A percentile compares a stretch with the other conserved stretches of the same genome.
These are phyloP conservation scores for Ogataea pignaliae DNA, from an alignment of 805 yeast genomes.

Conservation along the genomic window DNA sequence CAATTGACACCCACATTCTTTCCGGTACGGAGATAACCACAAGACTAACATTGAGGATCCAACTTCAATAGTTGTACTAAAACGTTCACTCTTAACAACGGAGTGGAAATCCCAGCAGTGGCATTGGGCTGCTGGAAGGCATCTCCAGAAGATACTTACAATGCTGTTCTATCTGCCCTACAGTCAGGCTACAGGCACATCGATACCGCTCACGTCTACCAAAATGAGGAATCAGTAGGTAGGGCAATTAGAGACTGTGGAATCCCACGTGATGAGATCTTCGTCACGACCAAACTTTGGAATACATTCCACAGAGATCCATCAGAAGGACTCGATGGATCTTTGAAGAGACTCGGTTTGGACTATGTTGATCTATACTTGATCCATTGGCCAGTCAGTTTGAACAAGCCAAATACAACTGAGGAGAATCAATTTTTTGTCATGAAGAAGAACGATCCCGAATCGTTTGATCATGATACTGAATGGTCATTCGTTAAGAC, in stretches of 20 bases:
- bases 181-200: constrained; percentile 70
- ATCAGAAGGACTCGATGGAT: constrained; percentile 43
- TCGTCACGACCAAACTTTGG: constrained; percentile 65
- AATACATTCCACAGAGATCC: constrained; percentile 35
- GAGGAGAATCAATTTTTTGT: constrained; percentile 26
- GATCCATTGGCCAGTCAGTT: constrained; percentile 78
- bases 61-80: constrained; percentile 6
- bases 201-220: constrained; percentile 69
- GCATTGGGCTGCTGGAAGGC: constrained; percentile 77
- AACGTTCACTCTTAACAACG: constrained; percentile 10
- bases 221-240: constrained; percentile 58
- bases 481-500: constrained; percentile 46
- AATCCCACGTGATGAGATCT: constrained; percentile 48
- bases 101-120: constrained; percentile 51
- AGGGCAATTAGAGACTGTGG: constrained; percentile 43
- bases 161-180: constrained; percentile 57
- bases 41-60: background rate
- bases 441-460: constrained; percentile 13
- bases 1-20: no score
- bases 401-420: constrained; percentile 33
- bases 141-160: constrained; percentile 47
- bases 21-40: no score
- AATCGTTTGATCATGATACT: constrained; percentile 24
- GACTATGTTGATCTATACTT: constrained; percentile 71
- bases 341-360: constrained; percentile 46